phyloP scores from a whole-genome alignment of 345 rosid genomes.

The Toxicodendron radicans region DNA sequence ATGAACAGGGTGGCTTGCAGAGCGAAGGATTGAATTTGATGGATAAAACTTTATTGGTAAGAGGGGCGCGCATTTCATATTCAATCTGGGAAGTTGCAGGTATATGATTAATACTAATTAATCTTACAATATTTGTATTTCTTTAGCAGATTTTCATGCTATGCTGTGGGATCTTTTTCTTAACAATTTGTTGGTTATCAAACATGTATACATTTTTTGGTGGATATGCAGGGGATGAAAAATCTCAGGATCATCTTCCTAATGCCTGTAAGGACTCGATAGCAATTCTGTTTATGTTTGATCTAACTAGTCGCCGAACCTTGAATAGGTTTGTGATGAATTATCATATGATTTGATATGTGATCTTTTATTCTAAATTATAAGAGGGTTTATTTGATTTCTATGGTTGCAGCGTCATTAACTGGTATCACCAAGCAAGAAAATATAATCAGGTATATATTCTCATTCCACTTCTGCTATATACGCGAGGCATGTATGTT shows the following conservation, averaged over 20 bases:
- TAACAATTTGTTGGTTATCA: neutral
- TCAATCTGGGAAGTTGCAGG: constrained; percentile 88
- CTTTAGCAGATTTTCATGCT: neutral
- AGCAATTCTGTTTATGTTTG: constrained; percentile 87
- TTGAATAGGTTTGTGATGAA: constrained; percentile 47
- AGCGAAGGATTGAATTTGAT: constrained; percentile 58
- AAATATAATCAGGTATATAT: constrained; percentile 68
- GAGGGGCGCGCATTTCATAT: constrained; percentile 76
- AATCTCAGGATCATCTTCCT: constrained; percentile 49
- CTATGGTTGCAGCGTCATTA: constrained; percentile 52
- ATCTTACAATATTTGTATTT: neutral
- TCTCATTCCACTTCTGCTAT: neutral
- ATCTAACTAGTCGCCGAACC: constrained; percentile 84
- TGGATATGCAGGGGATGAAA: constrained; percentile 48
- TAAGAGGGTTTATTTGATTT: neutral
- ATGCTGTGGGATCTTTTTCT: neutral
- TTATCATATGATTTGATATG: neutral
- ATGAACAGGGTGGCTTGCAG: constrained; percentile 32
- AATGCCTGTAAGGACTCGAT: constrained; percentile 83
- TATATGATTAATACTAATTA: constrained; percentile 24
- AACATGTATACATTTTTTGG: neutral
- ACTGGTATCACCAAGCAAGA: constrained; percentile 83
- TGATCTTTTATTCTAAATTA: neutral
- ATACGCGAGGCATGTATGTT: neutral
- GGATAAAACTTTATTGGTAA: constrained; percentile 68